Conservation (phyloP, 345 rosid species). For the Populus euphratica region DNA sequence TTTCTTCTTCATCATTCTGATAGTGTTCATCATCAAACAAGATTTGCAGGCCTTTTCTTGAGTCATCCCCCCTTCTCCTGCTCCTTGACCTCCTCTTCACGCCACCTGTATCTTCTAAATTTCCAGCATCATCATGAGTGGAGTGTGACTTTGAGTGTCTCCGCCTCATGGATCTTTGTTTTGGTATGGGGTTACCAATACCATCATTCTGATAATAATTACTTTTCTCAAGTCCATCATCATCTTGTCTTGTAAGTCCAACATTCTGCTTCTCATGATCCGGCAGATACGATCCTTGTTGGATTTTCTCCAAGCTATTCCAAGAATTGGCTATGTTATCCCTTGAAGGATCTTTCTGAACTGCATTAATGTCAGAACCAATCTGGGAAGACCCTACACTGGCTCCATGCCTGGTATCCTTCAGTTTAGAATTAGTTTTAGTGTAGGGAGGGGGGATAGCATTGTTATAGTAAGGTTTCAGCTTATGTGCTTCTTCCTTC, state of each 20-base stretch:
- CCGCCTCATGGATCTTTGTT: conserved; percentile 57
- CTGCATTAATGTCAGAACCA: conserved; percentile 30
- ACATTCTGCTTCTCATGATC: conserved; percentile 29
- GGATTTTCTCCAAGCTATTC: conserved; percentile 27
- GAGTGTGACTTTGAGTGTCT: conserved; percentile 43
- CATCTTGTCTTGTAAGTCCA: conserved; percentile 23
- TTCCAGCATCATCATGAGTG: conserved; percentile 32
- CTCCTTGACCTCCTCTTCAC: conserved; percentile 48
- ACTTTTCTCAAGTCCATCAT: conserved; percentile 19
- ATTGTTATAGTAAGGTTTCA: conserved; percentile 37
- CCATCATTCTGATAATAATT: conserved; percentile 24
- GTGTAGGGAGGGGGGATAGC: conserved; percentile 75
- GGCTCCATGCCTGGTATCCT: conserved; percentile 32
- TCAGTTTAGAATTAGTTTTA: conserved; percentile 44
- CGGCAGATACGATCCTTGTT: conserved; percentile 21
- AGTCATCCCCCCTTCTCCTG: conserved; percentile 63
- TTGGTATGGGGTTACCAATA: conserved; percentile 38
- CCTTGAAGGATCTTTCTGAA: conserved; percentile 32
- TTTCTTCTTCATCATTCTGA: conserved; percentile 70
- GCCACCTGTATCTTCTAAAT: conserved; percentile 32
- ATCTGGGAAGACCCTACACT: conserved; percentile 24
- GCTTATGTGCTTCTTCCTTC: conserved; percentile 39
- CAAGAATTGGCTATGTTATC: conserved; percentile 17
- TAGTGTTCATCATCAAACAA: conserved; percentile 52
- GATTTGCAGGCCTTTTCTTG: conserved; percentile 60